Conservation (phyloP, 2,329 filamentous ascomycete genomes). For the Aspergillus viridinutans region DNA sequence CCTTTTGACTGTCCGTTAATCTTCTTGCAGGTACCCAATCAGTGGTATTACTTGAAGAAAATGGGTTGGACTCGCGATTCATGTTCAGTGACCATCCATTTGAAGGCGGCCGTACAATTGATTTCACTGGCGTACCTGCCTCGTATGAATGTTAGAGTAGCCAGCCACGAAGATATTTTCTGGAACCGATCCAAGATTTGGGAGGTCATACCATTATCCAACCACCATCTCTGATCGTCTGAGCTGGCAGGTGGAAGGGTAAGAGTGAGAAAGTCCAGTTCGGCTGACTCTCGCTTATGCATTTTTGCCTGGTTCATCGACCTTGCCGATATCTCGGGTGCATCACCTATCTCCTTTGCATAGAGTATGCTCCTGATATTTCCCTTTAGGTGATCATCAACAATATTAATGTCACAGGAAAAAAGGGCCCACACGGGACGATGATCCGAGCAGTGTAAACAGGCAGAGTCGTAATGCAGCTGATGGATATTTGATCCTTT, state of each 20-base stretch:
- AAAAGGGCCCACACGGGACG: slow-evolving; percentile 92
- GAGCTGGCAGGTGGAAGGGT: slow-evolving; percentile 64
- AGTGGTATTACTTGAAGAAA: slow-evolving; percentile 65
- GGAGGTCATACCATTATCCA: slow-evolving; percentile 51
- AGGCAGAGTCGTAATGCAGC: slow-evolving; percentile 74
- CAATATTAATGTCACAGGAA: slow-evolving; percentile 72
- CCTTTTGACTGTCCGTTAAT: slow-evolving; percentile 8
- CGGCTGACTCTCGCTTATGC: slow-evolving; percentile 70
- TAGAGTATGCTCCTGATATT: slow-evolving; percentile 72
- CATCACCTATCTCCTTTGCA: slow-evolving; percentile 59
- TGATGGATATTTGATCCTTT: slow-evolving; percentile 82
- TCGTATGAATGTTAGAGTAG: background rate
- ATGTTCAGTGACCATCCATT: slow-evolving; percentile 65
- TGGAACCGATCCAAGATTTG: background rate
- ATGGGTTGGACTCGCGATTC: slow-evolving; percentile 75
- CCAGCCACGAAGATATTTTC: slow-evolving; percentile 6
- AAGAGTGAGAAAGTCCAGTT: slow-evolving; percentile 77
- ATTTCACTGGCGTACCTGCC: slow-evolving; percentile 66
- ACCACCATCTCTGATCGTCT: slow-evolving; percentile 62
- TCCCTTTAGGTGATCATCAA: slow-evolving; percentile 72
- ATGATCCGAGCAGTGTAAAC: slow-evolving; percentile 88
- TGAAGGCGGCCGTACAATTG: slow-evolving; percentile 63
- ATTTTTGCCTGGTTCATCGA: slow-evolving; percentile 19
- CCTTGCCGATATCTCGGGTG: slow-evolving; percentile 45
- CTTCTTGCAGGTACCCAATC: slow-evolving; percentile 66